Base-by-base conservation (phyloP, 1,139 yeast genomes). In the Diutina neorugosa region DNA sequence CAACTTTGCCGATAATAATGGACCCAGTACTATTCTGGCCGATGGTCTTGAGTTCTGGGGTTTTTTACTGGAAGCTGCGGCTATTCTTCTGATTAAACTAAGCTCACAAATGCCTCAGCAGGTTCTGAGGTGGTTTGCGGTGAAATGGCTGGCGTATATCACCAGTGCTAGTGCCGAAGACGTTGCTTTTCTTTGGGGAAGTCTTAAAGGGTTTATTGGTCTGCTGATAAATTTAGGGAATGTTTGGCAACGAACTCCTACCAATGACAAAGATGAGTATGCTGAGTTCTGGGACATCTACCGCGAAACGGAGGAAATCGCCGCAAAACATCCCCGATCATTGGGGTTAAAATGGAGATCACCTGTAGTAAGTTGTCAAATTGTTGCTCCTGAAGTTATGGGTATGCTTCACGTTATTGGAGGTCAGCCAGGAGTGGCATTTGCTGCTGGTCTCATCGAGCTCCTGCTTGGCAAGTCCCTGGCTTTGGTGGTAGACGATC, bases 1-100 rank as follows among this genome's bases (percentile, higher is more conserved):
- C 46, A 85, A 81, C 48, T 63, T 78, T 14, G 67, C 86, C 0
- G 83, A 79, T 48, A 68, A 81, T 1, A 77, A 76, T 60, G 91
- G 91, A 0, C 91, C 93, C 0, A 61, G 64, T 1, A 41, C 55
- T 1, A 55, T 82, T 1, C 68, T 72, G 53, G 67, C 74, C 51
- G 78, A 74, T 53, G 69, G 85, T 7, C 67, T 80, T 50, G 60
- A 63, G 18, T 79, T 84, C 55, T 84, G 91, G 90, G 27, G 14
- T 5, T 16, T 31, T 5, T 16, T 51, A 4, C 42, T 42, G 6
- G 44, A 18, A 14, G 23, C 16, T 11, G 51, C 56, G 4, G n/a
- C 12, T 2, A n/a, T 8, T 8, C 40, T 55, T 19, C 53, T 47
- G 43, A 53, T 16, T 20, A 27, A 44, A n/a, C 18, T 27, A 8